Percentiles rank a stretch among this genome's conserved stretches.
phyloP scores from a whole-genome alignment of 2,329 filamentous ascomycete genomes.

The Penicillium decumbens region DNA sequence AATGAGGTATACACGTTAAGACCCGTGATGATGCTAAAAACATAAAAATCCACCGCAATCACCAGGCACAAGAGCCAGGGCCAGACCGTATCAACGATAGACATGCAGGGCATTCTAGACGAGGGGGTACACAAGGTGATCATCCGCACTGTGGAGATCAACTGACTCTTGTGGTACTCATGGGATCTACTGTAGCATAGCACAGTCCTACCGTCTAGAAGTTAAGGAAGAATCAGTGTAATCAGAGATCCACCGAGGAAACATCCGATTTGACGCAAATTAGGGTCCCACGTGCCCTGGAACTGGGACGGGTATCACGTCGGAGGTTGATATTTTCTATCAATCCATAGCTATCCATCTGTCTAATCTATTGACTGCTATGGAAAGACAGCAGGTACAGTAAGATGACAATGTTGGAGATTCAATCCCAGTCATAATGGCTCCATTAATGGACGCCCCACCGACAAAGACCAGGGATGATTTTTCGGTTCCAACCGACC shows the following conservation, averaged over 20 bases:
- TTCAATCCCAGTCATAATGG: not conserved
- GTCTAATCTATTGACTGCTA: too few species aligned
- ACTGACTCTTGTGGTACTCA: not conserved
- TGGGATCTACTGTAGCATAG: not conserved
- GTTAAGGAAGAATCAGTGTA: not conserved
- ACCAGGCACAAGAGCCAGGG: too few species aligned
- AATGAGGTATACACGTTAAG: too few species aligned
- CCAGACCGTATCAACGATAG: not conserved
- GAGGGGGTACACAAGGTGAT: not conserved
- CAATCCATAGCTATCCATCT: too few species aligned
- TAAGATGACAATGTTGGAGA: not conserved
- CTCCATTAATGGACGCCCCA: not conserved
- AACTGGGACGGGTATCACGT: not conserved
- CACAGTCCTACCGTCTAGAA: not conserved
- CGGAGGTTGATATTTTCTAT: not conserved
- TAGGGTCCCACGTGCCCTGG: not conserved
- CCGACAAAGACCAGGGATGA: slow-evolving; percentile 2
- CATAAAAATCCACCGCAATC: too few species aligned
- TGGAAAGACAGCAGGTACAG: too few species aligned
- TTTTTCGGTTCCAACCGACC: slow-evolving; percentile 4
- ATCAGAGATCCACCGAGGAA: not conserved
- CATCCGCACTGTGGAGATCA: not conserved
- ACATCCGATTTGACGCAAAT: too few species aligned
- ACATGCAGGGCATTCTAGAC: not conserved
- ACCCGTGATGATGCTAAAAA: too few species aligned